These are phyloP conservation scores for Podaxis carcinomalis DNA, from an alignment of 768 basidiomycete species.

Conservation along the genomic window DNA sequence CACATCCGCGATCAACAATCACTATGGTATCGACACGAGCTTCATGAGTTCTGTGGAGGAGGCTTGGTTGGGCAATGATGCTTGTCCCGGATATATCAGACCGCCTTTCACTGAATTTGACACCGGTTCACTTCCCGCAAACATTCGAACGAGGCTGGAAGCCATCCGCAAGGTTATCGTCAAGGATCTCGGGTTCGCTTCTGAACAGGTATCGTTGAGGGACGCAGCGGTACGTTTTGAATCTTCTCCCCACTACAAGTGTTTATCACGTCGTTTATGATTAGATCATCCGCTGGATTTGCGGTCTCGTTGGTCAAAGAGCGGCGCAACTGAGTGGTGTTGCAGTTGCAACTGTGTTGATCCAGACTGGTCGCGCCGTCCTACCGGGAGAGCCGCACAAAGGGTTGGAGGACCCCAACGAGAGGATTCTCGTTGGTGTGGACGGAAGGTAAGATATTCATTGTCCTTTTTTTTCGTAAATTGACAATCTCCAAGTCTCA, in stretches of 20 bases:
- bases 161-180: constrained; percentile 58
- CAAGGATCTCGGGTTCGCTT: constrained; percentile 53
- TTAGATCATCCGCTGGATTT: constrained; percentile 79
- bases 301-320: constrained; percentile 70
- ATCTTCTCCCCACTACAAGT: neutral
- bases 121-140: constrained; percentile 24
- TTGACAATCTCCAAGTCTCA: constrained; percentile 48
- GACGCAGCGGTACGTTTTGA: constrained; percentile 47
- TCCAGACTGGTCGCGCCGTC: constrained; percentile 73
- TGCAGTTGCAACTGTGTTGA: constrained; percentile 80
- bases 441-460: constrained; percentile 71
- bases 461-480: neutral
- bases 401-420: constrained; percentile 28
- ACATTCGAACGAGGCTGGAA: constrained; percentile 37
- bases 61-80: constrained; percentile 55
- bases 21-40: constrained; percentile 96
- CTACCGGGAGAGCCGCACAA: constrained; percentile 33
- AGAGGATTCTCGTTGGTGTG: constrained; percentile 76
- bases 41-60: constrained; percentile 81
- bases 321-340: constrained; percentile 83
- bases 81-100: constrained; percentile 21
- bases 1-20: constrained; percentile 69
- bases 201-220: constrained; percentile 48
- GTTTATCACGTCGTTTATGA: constrained; percentile 18
- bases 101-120: constrained; percentile 36